Evolutionary conservation across 768 basidiomycete species (phyloP), one percentile per base, ranked within the genome.

Genomic region (Trametopsis cervina): DNA sequence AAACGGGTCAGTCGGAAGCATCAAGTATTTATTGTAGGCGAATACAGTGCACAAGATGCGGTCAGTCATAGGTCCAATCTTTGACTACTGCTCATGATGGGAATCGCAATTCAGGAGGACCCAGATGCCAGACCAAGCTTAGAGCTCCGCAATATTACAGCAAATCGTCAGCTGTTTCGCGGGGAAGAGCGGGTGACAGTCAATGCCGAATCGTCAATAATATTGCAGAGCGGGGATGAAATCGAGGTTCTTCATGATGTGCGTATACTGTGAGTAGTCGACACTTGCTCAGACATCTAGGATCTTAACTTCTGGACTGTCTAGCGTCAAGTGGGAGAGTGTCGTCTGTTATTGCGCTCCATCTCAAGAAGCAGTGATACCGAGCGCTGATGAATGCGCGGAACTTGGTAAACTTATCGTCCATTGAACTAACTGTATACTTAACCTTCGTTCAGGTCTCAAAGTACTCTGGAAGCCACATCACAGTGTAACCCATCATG

Each of bases 1-100:
- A 80, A 80, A 57, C 82, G 78, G 59, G 71, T 90, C 40, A 89
- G 86, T 0, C 70, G 73, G 23, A 66, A 76, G 18, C 81, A 85
- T 53, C 79, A 77, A 41, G 63, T 70, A 41, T 75, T 89, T 47
- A 64, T 66, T 4, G 80, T 89, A 3, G 80, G 72, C 1, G 52
- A 65, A 3, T 83, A 72, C 46, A 63, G 74, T 1, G 53, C 59
- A 12, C 76, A 79, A 33, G 73, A 85, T 49, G 70, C 72, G 50
- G 86, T 87, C 57, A 50, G 82, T 69, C 18, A n/a, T n/a, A n/a
- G n/a, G n/a, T n/a, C 40, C 13, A n/a, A 11, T 27, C 41, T 38
- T 2, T 36, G 37, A 40, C 29, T 17, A 3, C 29, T 33, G 29
- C 15, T 33, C 15, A 33, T 15, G 29, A 40, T 18, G 7, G 1